Base-by-base conservation (phyloP, 768 basidiomycete species). In the Psilocybe azurescens region DNA sequence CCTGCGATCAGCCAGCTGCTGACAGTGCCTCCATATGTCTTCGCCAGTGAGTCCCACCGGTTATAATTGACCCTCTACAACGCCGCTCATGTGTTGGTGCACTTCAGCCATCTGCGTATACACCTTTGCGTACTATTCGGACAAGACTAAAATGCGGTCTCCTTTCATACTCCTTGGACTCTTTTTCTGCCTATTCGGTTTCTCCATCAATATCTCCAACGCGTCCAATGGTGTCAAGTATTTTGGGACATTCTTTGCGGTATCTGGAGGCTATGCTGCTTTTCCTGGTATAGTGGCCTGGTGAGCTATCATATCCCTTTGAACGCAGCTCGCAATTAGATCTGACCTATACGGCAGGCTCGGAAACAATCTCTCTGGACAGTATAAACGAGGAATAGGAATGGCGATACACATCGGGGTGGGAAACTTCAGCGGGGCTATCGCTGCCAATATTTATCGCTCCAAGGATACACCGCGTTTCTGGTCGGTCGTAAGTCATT, bases 331-430 rank as follows among this genome's bases (percentile, higher is more conserved):
- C 9, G 33, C n/a, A 33, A 33, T 33, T 9, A 33, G 5, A 33
- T 33, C 20, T 2, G 41, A 18, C 33, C 52, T 18, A 52, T 49
- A 16, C 44, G 41, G 2, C 56, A 90, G 89, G 89, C 73, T 87
- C 4, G 85, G 85, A 24, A 89, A 87, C 67, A 89, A 91, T 65
- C 77, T 89, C 8, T 74, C 83, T 0, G 89, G 89, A 0, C 87
- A 89, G 61, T 90, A 87, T 70, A 91, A 90, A 69, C 88, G 89
- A 3, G 89, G 79, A 1, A 76, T 88, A 10, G 88, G 86, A 3
- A 85, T 91, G 82, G 88, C 88, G 0, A 55, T 90, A 28, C 86
- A 90, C n/a, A 86, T 89, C 29, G 86, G 86, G 6, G 79, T 89
- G 18, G 89, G 87, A 0, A 89, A 89, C 67, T 84, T 90, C 62